Conservation (phyloP, 2,329 filamentous ascomycete species). For the Drechslera avenae region DNA sequence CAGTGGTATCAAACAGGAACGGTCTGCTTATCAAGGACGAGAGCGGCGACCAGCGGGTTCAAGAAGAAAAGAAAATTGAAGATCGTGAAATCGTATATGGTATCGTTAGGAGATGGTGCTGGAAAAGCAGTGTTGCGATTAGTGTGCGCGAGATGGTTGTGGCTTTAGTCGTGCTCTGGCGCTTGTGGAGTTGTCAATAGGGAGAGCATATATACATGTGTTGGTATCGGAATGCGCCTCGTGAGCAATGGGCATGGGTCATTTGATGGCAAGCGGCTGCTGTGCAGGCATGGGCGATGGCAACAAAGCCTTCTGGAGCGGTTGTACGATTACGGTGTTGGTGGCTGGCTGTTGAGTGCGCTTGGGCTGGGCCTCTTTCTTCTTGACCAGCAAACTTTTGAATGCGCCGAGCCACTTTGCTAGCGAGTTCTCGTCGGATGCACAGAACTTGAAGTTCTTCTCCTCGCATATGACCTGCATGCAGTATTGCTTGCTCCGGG, state of each 20-base stretch:
- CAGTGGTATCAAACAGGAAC: conserved; percentile 12
- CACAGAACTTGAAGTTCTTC: conserved; percentile 61
- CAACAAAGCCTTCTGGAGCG: conserved; percentile 5
- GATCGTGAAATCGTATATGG: conserved; percentile 9
- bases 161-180: neutral
- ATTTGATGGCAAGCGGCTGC: conserved; percentile 14
- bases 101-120: conserved; percentile 6
- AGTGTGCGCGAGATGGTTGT: conserved; percentile 1
- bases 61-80: too few species aligned
- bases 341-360: conserved; percentile 21
- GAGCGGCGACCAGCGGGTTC: neutral
- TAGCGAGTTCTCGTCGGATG: conserved; percentile 78
- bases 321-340: conserved; percentile 19
- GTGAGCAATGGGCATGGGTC: neutral
- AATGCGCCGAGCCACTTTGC: conserved; percentile 86
- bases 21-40: neutral
- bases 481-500: conserved; percentile 82
- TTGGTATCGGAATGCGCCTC: neutral
- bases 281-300: conserved; percentile 12
- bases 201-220: conserved; percentile 15
- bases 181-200: conserved; percentile 3
- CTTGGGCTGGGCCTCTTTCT: conserved; percentile 58
- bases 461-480: conserved; percentile 94
- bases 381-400: conserved; percentile 80
- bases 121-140: conserved; percentile 6